Base-by-base conservation (phyloP, 495 filamentous ascomycete species). In the Penicillium egyptiacum region DNA sequence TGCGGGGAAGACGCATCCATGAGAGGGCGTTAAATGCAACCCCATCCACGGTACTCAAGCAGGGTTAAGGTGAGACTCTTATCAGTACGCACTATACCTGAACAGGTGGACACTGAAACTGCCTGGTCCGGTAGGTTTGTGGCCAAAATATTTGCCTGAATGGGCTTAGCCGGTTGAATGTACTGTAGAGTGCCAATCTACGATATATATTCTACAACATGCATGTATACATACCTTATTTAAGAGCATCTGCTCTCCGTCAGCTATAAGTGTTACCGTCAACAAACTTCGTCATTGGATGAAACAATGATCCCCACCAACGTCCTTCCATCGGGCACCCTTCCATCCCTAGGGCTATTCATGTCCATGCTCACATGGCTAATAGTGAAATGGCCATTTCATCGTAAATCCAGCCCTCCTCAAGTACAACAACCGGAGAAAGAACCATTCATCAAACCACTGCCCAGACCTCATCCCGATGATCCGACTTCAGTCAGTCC, bases 401-500 rank as follows among this genome's bases (percentile, higher is more conserved):
- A 39, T 20, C 22, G 40, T 20, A 52, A 53, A 35, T 17, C 40
- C 12, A 22, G 25, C 3, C 5, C 5, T 3, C 1, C 6, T 14
- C 2, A 17, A 30, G 23, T 40, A 26, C 26, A 46, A 20, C 33
- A 51, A 19, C 40, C 28, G 19, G 40, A 35, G 43, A 33, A 46
- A 5, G 43, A 58, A 14, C 30, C 41, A 9, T 61, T 61, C 42
- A 33, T 54, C 31, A 58, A 50, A n/a, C 55, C 59, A 19, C 59
- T 61, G 14, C 59, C 59, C 26, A 33, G 14, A 16, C 47, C 55
- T n/a, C 25, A 25, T n/a, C 33, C 40, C 9, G 28, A 46, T 44
- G 59, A 61, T 28, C 55, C 48, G 11, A 19, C 5, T 12, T 47
- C 31, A 37, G 86, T 86, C 10, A 83, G 84, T 52, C 86, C 88